Evolutionary conservation across 768 basidiomycete genomes (phyloP).

Genomic region (Cyclocybe aegerita): DNA sequence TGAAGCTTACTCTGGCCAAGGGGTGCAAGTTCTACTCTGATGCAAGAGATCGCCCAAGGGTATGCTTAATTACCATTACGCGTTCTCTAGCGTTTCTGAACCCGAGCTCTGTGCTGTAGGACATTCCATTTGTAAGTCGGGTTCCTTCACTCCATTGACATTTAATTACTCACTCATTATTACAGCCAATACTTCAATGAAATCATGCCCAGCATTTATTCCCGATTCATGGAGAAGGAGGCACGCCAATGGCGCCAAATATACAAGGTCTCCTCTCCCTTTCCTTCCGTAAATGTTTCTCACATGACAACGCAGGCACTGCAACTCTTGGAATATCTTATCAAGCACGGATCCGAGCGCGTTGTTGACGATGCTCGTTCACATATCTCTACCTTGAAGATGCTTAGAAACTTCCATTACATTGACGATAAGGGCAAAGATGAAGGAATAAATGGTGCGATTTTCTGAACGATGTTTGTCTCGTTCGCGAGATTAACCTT

Average conservation of each 20-base stretch:
- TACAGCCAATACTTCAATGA: constrained; percentile 96
- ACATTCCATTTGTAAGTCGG: constrained; percentile 93
- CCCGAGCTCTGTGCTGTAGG: constrained; percentile 35
- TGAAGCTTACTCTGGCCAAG: constrained; percentile 36
- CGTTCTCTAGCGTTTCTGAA: neutral
- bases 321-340: constrained; percentile 91
- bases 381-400: constrained; percentile 93
- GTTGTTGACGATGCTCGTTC: constrained; percentile 97
- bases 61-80: constrained; percentile 26
- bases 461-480: neutral
- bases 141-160: neutral
- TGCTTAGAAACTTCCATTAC: constrained; percentile 97
- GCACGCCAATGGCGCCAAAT: constrained; percentile 98
- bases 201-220: constrained; percentile 97
- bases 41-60: constrained; percentile 99
- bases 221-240: constrained; percentile 97
- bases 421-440: constrained; percentile 99
- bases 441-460: constrained; percentile 92
- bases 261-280: constrained; percentile 71
- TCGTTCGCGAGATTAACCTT: neutral
- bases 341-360: constrained; percentile 96
- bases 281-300: neutral
- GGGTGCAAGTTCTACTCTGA: constrained; percentile 96
- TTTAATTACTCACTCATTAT: constrained; percentile 5
- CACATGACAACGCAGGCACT: constrained; percentile 55